Conservation (phyloP, 1,284 basidiomycete genomes). For the Pseudozyma sp. region DNA sequence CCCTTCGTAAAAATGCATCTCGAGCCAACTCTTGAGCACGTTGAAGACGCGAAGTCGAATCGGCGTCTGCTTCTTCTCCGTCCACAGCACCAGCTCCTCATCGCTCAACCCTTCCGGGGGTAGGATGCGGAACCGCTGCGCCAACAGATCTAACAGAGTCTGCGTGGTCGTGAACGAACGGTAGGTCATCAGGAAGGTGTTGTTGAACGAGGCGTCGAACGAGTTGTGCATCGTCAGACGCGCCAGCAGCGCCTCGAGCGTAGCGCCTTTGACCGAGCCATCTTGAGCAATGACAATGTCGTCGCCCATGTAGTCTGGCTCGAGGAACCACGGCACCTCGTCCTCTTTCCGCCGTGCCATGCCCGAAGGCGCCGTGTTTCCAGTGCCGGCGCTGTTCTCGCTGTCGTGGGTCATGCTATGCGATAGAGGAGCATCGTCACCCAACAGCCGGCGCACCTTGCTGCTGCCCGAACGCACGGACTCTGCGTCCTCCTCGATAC, state of each 20-base stretch:
- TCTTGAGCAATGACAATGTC: slow-evolving; percentile 85
- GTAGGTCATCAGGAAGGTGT: slow-evolving; percentile 96
- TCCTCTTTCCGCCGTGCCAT: slow-evolving; percentile 43
- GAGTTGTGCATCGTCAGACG: slow-evolving; percentile 83
- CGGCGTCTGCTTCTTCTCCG: slow-evolving; percentile 85
- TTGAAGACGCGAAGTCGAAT: slow-evolving; percentile 74
- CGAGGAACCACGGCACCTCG: slow-evolving; percentile 80
- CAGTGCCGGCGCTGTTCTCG: slow-evolving; percentile 28
- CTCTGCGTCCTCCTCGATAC: slow-evolving; percentile 47
- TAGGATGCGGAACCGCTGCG: slow-evolving; percentile 83
- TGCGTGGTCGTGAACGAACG: slow-evolving; percentile 91
- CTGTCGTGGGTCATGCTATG: slow-evolving; percentile 37
- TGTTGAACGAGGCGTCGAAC: slow-evolving; percentile 81
- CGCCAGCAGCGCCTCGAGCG: slow-evolving; percentile 85
- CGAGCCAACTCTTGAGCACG: slow-evolving; percentile 70
- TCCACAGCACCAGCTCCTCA: slow-evolving; percentile 83
- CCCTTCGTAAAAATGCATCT: slow-evolving; percentile 68
- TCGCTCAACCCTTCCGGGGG: slow-evolving; percentile 78
- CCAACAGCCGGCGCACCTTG: slow-evolving; percentile 76
- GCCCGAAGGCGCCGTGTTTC: slow-evolving; percentile 17
- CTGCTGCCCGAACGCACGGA: slow-evolving; percentile 19
- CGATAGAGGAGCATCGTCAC: slow-evolving; percentile 73
- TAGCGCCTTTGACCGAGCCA: slow-evolving; percentile 81
- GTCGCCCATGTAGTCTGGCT: slow-evolving; percentile 79
- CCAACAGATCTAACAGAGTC: slow-evolving; percentile 86